These are phyloP conservation scores for Diplodia intermedia DNA, from an alignment of 2,329 filamentous ascomycete genomes.

Conservation along the genomic window DNA sequence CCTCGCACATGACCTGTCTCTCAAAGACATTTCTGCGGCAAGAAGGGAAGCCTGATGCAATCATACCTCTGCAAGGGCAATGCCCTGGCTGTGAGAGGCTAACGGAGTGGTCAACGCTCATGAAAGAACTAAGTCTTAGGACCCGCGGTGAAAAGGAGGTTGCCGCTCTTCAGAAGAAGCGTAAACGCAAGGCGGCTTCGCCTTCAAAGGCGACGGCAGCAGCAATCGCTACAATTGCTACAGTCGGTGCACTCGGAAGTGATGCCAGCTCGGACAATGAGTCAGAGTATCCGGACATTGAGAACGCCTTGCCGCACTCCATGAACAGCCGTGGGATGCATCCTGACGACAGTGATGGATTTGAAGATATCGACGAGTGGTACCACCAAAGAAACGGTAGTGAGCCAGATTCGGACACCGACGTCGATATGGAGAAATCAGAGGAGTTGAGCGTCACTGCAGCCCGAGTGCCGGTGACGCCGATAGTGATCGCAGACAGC, in stretches of 20 bases:
- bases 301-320: not conserved
- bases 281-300: slow-evolving; percentile 14
- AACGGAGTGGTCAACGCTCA: slow-evolving; percentile 76
- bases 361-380: slow-evolving; percentile 16
- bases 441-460: not conserved
- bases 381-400: not conserved
- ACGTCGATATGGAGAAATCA: not conserved
- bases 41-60: slow-evolving; percentile 43
- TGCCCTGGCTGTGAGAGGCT: slow-evolving; percentile 73
- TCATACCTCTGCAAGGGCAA: slow-evolving; percentile 71
- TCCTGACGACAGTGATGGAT: slow-evolving; percentile 1
- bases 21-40: slow-evolving; percentile 59
- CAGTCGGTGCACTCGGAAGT: not conserved
- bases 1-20: slow-evolving; percentile 65
- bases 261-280: slow-evolving; percentile 4
- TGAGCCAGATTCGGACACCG: not conserved
- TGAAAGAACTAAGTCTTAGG: slow-evolving; percentile 81
- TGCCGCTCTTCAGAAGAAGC: slow-evolving; percentile 68
- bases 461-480: not conserved
- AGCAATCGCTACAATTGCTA: not conserved
- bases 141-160: slow-evolving; percentile 73
- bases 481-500: slow-evolving; percentile 61
- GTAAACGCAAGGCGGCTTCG: slow-evolving; percentile 42
- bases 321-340: not conserved
- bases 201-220: slow-evolving; percentile 35